phyloP scores from a whole-genome alignment of 371 early-diverging fungal genomes.

The Nematocida sp. region DNA sequence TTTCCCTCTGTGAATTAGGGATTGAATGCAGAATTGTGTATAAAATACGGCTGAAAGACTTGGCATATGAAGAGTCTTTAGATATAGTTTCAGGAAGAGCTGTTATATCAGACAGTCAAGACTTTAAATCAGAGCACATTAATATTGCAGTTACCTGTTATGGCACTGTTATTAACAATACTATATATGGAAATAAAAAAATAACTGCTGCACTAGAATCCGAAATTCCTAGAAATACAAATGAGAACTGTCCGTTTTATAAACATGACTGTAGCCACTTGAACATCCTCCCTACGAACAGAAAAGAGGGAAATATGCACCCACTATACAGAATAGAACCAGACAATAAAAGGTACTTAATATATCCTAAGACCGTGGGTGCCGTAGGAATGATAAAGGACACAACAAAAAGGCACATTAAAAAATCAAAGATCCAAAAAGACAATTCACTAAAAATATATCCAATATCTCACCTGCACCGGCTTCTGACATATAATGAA shows the following conservation, averaged over 20 bases:
- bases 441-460: constrained; percentile 15
- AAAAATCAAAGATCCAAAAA: constrained; percentile 18
- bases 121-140: neutral
- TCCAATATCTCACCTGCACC: constrained; percentile 25
- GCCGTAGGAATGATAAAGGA: constrained; percentile 24
- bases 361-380: constrained; percentile 39
- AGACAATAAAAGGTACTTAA: neutral
- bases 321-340: constrained; percentile 43
- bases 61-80: neutral
- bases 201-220: constrained; percentile 1
- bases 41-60: neutral
- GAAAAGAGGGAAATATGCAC: constrained; percentile 28
- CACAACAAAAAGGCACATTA: constrained; percentile 7
- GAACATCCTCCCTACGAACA: constrained; percentile 9
- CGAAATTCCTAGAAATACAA: neutral
- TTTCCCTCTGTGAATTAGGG: neutral
- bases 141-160: neutral
- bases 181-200: constrained; percentile 12
- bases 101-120: constrained; percentile 15
- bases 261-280: constrained; percentile 25
- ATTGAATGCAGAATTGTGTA: constrained; percentile 28
- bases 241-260: neutral
- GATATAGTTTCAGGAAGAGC: constrained; percentile 44
- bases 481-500: constrained; percentile 23
- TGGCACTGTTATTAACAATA: constrained; percentile 36